Conservation (phyloP, 1,284 basidiomycete genomes). For the Tilletia caries region DNA sequence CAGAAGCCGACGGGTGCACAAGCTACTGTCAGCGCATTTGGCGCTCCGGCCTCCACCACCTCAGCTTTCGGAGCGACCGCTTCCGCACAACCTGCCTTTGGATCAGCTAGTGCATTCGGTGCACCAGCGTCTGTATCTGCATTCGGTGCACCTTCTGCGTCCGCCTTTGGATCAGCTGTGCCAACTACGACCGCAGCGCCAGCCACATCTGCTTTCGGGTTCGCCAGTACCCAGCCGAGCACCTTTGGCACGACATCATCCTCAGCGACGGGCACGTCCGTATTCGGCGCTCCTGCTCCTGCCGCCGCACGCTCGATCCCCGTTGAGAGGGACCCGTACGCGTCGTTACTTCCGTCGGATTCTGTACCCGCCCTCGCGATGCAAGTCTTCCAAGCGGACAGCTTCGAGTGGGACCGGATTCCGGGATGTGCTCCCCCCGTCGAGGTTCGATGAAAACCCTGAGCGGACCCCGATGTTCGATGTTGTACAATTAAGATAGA, state of each 20-base stretch:
- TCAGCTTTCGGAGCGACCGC: neutral
- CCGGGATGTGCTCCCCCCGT: neutral
- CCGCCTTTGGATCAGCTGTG: neutral
- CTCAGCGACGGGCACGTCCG: neutral
- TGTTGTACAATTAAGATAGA: no score
- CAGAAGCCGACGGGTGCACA: neutral
- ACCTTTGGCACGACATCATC: neutral
- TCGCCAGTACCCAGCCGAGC: neutral
- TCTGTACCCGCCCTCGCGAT: neutral
- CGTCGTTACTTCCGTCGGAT: neutral
- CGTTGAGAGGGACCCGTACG: neutral
- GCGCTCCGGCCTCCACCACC: neutral
- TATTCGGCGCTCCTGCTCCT: neutral
- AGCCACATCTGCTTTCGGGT: neutral
- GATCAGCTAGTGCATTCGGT: neutral
- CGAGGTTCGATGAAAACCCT: neutral
- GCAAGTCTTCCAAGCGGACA: neutral
- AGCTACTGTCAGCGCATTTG: neutral
- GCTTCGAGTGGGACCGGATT: constrained; percentile 1
- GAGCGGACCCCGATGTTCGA: no score
- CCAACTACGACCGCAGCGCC: constrained; percentile 1
- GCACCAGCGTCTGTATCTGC: neutral
- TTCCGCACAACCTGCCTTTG: neutral
- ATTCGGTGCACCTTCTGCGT: neutral
- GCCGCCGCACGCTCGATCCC: neutral